These are phyloP conservation scores for Trichophyton benhamiae DNA, from an alignment of 2,329 filamentous ascomycete species.

Conservation along the genomic window DNA sequence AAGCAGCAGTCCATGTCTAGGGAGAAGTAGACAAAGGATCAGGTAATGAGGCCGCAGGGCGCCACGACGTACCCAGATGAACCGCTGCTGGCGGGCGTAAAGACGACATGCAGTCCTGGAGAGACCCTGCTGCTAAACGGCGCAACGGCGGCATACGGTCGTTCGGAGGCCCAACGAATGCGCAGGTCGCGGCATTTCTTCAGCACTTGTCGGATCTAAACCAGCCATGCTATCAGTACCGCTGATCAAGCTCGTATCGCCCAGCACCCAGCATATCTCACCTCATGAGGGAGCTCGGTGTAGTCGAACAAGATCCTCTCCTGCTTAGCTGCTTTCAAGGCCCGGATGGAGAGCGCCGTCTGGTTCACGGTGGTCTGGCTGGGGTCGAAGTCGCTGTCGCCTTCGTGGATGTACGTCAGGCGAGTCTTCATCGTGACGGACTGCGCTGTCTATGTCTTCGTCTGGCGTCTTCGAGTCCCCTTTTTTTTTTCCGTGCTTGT, in stretches of 20 bases:
- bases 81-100: slow-evolving; percentile 44
- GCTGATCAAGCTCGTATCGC: background rate
- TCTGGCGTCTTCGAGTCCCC: background rate
- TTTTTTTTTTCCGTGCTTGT: background rate
- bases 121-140: slow-evolving; percentile 65
- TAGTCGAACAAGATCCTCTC: slow-evolving; percentile 63
- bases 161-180: slow-evolving; percentile 61
- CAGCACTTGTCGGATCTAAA: slow-evolving; percentile 50
- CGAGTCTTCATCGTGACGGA: slow-evolving; percentile 27
- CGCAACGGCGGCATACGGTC: slow-evolving; percentile 45
- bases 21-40: background rate
- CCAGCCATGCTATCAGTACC: background rate
- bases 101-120: slow-evolving; percentile 71
- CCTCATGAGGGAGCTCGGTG: slow-evolving; percentile 59
- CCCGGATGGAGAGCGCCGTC: slow-evolving; percentile 44
- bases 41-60: no score
- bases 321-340: slow-evolving; percentile 58
- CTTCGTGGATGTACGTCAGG: slow-evolving; percentile 63
- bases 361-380: slow-evolving; percentile 47
- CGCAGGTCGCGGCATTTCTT: slow-evolving; percentile 58
- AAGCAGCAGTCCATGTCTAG: background rate
- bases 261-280: slow-evolving; percentile 17
- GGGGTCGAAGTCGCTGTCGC: slow-evolving; percentile 53
- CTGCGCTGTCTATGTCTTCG: background rate
- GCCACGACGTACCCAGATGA: background rate